phyloP scores from a whole-genome alignment of 225 moss, liverwort and hornwort species.

The Thuidium tamariscinum region DNA sequence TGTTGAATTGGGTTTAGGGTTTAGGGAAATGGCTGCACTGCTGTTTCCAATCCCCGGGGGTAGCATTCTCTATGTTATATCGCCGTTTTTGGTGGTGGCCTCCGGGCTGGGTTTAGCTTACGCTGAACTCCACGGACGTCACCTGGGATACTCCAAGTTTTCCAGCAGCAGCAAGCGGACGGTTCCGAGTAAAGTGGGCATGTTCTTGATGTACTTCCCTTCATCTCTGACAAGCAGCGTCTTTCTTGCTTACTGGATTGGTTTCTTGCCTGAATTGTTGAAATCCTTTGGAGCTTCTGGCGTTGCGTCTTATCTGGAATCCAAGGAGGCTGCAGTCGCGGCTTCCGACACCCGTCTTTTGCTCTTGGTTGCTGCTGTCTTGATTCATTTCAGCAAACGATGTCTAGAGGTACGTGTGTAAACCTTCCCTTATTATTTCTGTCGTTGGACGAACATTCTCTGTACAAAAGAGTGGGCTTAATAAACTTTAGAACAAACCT shows the following conservation, averaged over 20 bases:
- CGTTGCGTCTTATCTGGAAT: not conserved
- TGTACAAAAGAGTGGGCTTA: not conserved
- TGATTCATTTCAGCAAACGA: constrained; percentile 35
- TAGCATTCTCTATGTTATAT: not conserved
- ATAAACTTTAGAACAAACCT: not conserved
- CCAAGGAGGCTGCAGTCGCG: not conserved
- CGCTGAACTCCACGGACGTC: not conserved
- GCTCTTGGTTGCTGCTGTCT: constrained; percentile 1
- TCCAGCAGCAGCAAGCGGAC: not conserved
- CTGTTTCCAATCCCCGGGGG: not conserved
- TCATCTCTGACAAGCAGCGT: not conserved
- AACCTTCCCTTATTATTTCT: not conserved
- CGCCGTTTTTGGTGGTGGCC: not conserved
- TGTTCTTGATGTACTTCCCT: constrained; percentile 18
- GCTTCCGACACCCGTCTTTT: constrained; percentile 7
- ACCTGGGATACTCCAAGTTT: constrained; percentile 41
- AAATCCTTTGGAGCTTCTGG: not conserved
- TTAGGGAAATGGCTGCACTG: not conserved
- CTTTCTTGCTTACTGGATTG: constrained; percentile 6
- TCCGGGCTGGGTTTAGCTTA: not conserved
- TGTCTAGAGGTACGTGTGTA: not conserved
- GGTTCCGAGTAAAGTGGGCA: constrained; percentile 12
- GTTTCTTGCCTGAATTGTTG: not conserved
- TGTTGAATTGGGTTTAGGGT: not conserved
- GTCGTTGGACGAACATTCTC: not conserved